These are phyloP conservation scores for Galerina marginata DNA, from an alignment of 768 basidiomycete species.

Conservation along the genomic window DNA sequence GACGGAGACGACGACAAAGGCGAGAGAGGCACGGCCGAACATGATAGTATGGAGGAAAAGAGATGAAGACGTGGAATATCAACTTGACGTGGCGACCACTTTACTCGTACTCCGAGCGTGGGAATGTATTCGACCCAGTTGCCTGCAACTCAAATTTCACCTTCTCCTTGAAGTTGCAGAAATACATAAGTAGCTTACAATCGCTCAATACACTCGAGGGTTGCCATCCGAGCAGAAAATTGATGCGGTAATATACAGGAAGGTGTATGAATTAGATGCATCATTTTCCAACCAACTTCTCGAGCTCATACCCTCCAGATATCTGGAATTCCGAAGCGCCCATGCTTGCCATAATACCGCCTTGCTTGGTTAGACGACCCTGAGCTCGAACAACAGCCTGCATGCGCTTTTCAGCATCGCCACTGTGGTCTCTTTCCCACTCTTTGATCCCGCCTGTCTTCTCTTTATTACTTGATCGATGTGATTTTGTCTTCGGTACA, in stretches of 20 bases:
- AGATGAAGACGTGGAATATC: slow-evolving; percentile 26
- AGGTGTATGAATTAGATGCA: neutral
- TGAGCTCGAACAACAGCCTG: slow-evolving; percentile 82
- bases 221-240: neutral
- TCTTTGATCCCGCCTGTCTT: slow-evolving; percentile 31
- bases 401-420: slow-evolving; percentile 83
- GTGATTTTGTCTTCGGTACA: slow-evolving; percentile 20
- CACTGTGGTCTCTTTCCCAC: slow-evolving; percentile 49
- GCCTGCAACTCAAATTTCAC: no score
- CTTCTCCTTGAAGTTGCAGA: no score
- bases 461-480: slow-evolving; percentile 25
- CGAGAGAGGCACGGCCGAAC: slow-evolving; percentile 67
- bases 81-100: slow-evolving; percentile 32
- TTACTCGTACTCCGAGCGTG: slow-evolving; percentile 17
- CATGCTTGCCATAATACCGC: slow-evolving; percentile 73
- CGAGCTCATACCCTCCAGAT: slow-evolving; percentile 64
- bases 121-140: slow-evolving; percentile 6
- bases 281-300: slow-evolving; percentile 52
- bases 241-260: neutral
- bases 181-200: no score
- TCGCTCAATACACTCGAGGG: no score
- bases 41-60: slow-evolving; percentile 41
- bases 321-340: slow-evolving; percentile 83
- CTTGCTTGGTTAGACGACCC: slow-evolving; percentile 80
- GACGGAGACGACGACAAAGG: slow-evolving; percentile 64